Conservation (phyloP, 2,329 filamentous ascomycete species). For the Scedosporium minutisporum region DNA sequence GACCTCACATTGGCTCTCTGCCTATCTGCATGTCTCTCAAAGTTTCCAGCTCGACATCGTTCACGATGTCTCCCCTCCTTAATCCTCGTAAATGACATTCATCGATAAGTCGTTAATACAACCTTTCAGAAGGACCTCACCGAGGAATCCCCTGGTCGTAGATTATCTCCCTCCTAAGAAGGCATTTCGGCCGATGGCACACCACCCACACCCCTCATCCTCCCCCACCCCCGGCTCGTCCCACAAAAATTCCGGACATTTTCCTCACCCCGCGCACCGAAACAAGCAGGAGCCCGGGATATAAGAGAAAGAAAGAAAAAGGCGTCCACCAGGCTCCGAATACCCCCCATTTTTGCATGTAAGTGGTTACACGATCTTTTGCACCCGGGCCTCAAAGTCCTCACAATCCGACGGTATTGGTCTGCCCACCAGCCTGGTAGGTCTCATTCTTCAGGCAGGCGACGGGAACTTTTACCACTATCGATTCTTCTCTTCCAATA, state of each 20-base stretch:
- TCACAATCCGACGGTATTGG: not conserved
- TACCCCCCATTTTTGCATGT: not conserved
- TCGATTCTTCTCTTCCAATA: not conserved
- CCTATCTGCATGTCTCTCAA: not conserved
- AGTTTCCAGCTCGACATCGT: not conserved
- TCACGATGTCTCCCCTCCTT: not conserved
- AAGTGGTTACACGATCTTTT: not conserved
- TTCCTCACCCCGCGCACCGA: too few relatives aligned
- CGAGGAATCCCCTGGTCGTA: too few relatives aligned
- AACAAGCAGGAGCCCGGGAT: too few relatives aligned
- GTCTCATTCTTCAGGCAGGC: not conserved
- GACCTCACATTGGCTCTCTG: not conserved
- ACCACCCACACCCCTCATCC: not conserved
- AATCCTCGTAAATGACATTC: not conserved
- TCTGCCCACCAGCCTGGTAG: not conserved
- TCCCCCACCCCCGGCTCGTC: not conserved
- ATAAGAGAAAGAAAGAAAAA: too few relatives aligned
- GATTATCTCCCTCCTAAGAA: not conserved
- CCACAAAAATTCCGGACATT: too few relatives aligned
- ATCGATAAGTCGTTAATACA: not conserved
- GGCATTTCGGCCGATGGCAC: not conserved
- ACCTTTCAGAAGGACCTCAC: not conserved
- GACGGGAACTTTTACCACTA: not conserved
- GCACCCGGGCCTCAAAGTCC: not conserved
- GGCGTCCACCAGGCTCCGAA: too few relatives aligned